Percentiles rank a stretch among this genome's conserved stretches.
These are phyloP conservation scores for Fistulifera pelliculosa DNA, from an alignment of 108 stramenopile species.

Conservation along the genomic window DNA sequence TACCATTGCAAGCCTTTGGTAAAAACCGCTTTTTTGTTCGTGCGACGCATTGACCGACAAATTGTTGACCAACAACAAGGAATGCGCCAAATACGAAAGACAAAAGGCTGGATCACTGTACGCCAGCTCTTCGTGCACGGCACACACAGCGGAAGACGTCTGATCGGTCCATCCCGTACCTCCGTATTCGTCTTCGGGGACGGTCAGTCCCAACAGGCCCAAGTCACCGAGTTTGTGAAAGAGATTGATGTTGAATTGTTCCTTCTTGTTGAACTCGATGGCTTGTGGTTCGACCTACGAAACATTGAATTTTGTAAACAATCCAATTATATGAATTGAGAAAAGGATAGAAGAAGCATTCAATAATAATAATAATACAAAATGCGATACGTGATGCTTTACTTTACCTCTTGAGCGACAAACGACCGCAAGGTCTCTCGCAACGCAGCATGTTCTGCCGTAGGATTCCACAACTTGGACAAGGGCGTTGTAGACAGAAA, in stretches of 20 bases:
- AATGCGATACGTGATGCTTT: neutral
- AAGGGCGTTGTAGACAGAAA: neutral
- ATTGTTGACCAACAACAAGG: conserved; percentile 79
- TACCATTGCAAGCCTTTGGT: conserved; percentile 76
- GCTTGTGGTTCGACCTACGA: conserved; percentile 96
- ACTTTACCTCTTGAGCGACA: conserved; percentile 44
- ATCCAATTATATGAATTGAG: conserved; percentile 6
- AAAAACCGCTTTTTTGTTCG: conserved; percentile 73
- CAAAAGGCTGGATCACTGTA: conserved; percentile 97
- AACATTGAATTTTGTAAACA: too few relatives aligned
- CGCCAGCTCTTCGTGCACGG: conserved; percentile 84
- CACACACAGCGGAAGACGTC: conserved; percentile 81
- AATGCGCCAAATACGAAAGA: conserved; percentile 94
- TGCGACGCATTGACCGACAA: conserved; percentile 73
- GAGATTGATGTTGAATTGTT: conserved; percentile 83
- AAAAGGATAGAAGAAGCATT: too few relatives aligned
- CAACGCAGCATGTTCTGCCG: conserved; percentile 83
- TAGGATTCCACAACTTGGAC: conserved; percentile 64
- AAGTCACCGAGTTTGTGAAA: conserved; percentile 82
- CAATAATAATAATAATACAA: neutral
- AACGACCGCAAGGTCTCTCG: conserved; percentile 85
- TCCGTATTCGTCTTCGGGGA: conserved; percentile 74
- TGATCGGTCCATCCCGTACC: conserved; percentile 72
- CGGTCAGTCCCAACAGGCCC: conserved; percentile 93
- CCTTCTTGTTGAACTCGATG: conserved; percentile 69